Percentiles rank a stretch among this genome's conserved stretches.
These are phyloP conservation scores for Macrophomina phaseolina DNA, from an alignment of 2,329 filamentous ascomycete genomes.

Conservation along the genomic window DNA sequence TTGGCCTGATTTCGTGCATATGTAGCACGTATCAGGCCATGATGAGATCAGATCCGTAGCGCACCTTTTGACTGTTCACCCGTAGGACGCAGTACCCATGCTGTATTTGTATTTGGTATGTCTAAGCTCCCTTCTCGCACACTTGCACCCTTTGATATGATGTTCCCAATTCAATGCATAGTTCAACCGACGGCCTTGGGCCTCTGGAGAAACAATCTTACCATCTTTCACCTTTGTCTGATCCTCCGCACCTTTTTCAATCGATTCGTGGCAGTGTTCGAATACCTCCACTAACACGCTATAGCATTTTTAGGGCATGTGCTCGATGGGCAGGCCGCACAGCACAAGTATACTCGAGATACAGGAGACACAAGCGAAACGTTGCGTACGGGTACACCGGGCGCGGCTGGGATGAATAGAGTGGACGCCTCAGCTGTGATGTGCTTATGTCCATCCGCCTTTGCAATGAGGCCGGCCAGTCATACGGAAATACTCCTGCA, in stretches of 20 bases:
- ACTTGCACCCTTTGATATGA: not conserved
- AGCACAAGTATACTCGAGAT: too few species aligned
- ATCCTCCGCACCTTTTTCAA: not conserved
- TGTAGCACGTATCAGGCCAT: not conserved
- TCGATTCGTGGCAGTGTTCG: not conserved
- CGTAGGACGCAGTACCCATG: not conserved
- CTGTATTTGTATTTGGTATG: not conserved
- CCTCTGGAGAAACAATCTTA: conserved; percentile 25
- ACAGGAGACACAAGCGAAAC: not conserved
- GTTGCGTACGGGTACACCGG: not conserved
- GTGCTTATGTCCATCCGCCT: not conserved
- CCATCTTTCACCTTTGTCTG: conserved; percentile 27
- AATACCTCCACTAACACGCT: not conserved
- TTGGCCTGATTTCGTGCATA: not conserved
- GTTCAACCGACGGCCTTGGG: conserved; percentile 25
- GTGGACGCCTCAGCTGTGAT: not conserved
- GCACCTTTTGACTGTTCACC: not conserved
- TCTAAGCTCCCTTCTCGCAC: not conserved
- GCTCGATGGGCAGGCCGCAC: not conserved
- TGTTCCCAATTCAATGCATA: conserved; percentile 26
- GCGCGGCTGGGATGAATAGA: not conserved
- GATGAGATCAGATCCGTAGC: too few species aligned
- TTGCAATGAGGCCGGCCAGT: not conserved
- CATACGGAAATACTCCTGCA: too few species aligned
- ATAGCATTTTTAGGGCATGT: not conserved